Evolutionary conservation across 2,329 filamentous ascomycete genomes (phyloP).

Genomic region (Orbilia quercus): DNA sequence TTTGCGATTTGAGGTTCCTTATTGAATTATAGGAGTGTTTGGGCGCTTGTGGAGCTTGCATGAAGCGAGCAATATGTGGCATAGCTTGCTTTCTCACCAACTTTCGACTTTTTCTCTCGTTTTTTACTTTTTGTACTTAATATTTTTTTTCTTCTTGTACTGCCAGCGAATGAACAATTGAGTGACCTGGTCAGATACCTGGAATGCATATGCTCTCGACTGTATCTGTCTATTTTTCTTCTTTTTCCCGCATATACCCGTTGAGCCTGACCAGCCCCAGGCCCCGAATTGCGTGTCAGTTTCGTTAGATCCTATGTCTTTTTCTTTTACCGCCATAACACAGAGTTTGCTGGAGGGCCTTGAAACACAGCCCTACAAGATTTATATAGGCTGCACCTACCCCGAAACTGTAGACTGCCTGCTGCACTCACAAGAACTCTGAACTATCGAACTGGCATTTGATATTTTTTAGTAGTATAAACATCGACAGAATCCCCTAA

Average conservation of each 20-base stretch:
- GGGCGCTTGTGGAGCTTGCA: too few species aligned
- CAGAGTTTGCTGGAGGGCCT: conserved; percentile 38
- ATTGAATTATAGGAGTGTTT: too few species aligned
- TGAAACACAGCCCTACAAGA: conserved; percentile 55
- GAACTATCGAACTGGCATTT: conserved; percentile 44
- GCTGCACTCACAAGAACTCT: conserved; percentile 39
- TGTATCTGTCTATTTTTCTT: conserved; percentile 24
- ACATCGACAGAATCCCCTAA: background rate
- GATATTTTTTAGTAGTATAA: conserved; percentile 34
- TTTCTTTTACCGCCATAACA: conserved; percentile 16
- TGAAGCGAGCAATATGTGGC: conserved; percentile 21
- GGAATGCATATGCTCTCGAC: conserved; percentile 50
- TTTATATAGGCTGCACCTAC: conserved; percentile 49
- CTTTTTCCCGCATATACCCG: conserved; percentile 53
- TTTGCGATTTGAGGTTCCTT: too few species aligned
- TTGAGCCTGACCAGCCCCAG: conserved; percentile 6
- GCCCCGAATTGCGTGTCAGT: conserved; percentile 54
- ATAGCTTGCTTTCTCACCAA: conserved; percentile 35
- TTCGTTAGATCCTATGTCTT: conserved; percentile 52
- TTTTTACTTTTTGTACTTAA: conserved; percentile 14
- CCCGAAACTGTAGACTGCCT: conserved; percentile 29
- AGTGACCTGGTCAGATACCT: conserved; percentile 46
- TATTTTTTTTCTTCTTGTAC: conserved; percentile 11
- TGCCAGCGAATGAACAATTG: conserved; percentile 41
- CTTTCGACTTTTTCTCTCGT: conserved; percentile 18